These are phyloP conservation scores for Herpetomonas muscarum DNA, from an alignment of 208 protist species.

Conservation along the genomic window DNA sequence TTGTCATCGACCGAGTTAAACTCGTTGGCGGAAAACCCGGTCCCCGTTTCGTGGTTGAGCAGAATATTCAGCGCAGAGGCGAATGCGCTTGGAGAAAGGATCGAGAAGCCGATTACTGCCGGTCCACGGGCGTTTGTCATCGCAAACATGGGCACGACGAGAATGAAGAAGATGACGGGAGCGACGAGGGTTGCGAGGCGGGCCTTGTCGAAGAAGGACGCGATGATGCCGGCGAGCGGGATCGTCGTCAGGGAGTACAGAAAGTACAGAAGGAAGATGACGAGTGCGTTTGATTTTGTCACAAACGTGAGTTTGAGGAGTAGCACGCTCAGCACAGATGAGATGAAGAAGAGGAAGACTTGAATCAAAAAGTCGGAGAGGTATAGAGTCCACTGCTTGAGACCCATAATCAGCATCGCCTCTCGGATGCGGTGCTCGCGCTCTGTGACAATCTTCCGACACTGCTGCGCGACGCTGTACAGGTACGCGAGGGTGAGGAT, in stretches of 20 bases:
- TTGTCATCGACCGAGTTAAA: slow-evolving; percentile 3
- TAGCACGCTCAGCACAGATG: slow-evolving; percentile 27
- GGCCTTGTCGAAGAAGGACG: slow-evolving; percentile 40
- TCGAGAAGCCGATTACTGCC: slow-evolving; percentile 6
- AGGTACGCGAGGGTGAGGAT: slow-evolving; percentile 47
- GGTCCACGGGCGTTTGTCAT: slow-evolving; percentile 11
- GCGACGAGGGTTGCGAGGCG: slow-evolving; percentile 31
- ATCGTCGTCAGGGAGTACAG: slow-evolving; percentile 33
- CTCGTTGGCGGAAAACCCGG: slow-evolving; percentile 9
- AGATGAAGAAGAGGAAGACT: slow-evolving; percentile 16
- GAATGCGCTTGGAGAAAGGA: slow-evolving; percentile 32
- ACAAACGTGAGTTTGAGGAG: slow-evolving; percentile 27
- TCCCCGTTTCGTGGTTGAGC: slow-evolving; percentile 3
- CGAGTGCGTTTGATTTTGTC: slow-evolving; percentile 15
- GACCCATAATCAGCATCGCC: slow-evolving; percentile 68
- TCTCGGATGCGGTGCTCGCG: slow-evolving; percentile 57
- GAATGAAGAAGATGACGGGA: slow-evolving; percentile 34
- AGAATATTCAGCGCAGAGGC: slow-evolving; percentile 2
- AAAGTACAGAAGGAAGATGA: slow-evolving; percentile 36
- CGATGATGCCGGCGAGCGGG: slow-evolving; percentile 26
- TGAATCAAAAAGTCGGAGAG: slow-evolving; percentile 31
- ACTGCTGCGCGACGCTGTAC: slow-evolving; percentile 39
- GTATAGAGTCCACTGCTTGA: slow-evolving; percentile 28
- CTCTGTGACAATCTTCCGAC: slow-evolving; percentile 43
- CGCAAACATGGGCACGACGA: slow-evolving; percentile 18